These are phyloP conservation scores for Plasmodium knowlesi DNA, from an alignment of 169 alveolate species.

Conservation along the genomic window DNA sequence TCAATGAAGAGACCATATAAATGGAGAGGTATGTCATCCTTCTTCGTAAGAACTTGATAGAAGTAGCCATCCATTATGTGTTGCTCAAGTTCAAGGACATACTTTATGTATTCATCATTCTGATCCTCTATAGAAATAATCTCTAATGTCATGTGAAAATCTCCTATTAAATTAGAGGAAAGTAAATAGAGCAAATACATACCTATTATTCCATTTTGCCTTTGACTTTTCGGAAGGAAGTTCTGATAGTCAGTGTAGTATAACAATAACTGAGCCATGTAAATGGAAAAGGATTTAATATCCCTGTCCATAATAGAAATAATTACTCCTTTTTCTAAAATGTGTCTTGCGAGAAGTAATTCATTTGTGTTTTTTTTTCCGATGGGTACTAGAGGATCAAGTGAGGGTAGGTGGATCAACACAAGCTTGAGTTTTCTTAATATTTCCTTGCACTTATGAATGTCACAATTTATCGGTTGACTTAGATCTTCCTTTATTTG, in stretches of 20 bases:
- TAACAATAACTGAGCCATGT: constrained; percentile 39
- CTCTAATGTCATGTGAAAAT: constrained; percentile 83
- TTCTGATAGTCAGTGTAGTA: constrained; percentile 24
- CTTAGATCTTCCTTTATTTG: constrained; percentile 32
- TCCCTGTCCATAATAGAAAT: constrained; percentile 32
- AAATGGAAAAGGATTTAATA: constrained; percentile 56
- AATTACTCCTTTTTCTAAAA: constrained; percentile 65
- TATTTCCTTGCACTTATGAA: constrained; percentile 35
- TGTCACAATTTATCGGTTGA: constrained; percentile 3
- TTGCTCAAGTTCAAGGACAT: constrained; percentile 81
- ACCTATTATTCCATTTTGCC: constrained; percentile 77
- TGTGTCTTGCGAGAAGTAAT: constrained; percentile 35
- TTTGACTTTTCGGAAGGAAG: constrained; percentile 62
- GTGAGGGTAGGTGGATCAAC: constrained; percentile 26
- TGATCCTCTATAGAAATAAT: constrained; percentile 58
- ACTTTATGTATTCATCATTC: constrained; percentile 46
- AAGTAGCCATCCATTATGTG: constrained; percentile 85
- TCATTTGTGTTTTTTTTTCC: constrained; percentile 36
- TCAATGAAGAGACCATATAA: constrained; percentile 71
- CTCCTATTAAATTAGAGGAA: constrained; percentile 82
- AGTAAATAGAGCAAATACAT: constrained; percentile 79
- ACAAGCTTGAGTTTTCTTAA: constrained; percentile 16
- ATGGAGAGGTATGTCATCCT: constrained; percentile 58
- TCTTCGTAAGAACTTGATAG: constrained; percentile 30
- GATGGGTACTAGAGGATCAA: constrained; percentile 56